A percentile compares a stretch with the other conserved stretches of the same genome.
These are phyloP conservation scores for Saccharum officinarum DNA, from an alignment of 176 grass and related monocot species.

Conservation along the genomic window DNA sequence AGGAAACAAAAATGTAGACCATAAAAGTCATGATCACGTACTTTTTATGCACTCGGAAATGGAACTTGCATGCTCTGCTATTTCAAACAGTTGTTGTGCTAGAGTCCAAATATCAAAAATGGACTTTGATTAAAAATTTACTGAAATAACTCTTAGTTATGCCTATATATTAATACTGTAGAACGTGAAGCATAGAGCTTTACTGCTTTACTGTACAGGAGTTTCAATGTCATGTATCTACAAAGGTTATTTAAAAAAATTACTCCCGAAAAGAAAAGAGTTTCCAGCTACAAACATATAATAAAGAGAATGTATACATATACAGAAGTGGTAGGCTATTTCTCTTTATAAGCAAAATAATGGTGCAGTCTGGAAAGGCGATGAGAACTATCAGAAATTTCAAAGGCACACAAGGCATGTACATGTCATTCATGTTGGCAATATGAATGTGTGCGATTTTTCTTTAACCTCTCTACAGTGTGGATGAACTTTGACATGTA, in stretches of 20 bases:
- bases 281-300: neutral
- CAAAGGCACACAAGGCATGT: neutral
- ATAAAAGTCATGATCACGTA: neutral
- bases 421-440: neutral
- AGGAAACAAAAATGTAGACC: constrained; percentile 15
- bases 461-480: neutral
- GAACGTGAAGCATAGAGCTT: neutral
- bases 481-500: neutral
- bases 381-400: neutral
- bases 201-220: neutral
- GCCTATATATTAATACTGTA: neutral
- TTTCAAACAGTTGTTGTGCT: neutral
- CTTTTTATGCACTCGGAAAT: neutral
- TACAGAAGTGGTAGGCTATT: neutral
- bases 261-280: neutral
- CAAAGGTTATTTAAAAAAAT: neutral
- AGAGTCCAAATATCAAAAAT: neutral
- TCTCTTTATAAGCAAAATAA: neutral
- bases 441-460: neutral
- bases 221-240: neutral
- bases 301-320: neutral
- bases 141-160: neutral
- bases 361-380: neutral
- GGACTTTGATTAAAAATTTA: neutral
- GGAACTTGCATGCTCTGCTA: neutral